Evolutionary conservation across 2,329 filamentous ascomycete genomes (phyloP).

Genomic region (Penicillium janthinellum): DNA sequence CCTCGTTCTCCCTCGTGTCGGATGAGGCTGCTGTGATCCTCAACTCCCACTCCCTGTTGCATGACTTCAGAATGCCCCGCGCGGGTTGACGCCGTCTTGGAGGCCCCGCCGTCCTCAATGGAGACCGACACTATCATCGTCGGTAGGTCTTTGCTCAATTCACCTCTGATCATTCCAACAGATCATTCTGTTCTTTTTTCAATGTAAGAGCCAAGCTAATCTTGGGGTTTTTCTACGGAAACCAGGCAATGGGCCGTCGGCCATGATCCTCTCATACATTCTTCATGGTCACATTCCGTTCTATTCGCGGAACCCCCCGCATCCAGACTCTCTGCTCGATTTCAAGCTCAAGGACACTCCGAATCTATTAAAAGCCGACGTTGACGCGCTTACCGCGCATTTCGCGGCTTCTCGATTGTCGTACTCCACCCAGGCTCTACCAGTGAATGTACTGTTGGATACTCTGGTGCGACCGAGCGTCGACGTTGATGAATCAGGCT

Average conservation of each 20-base stretch:
- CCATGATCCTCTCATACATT: slow-evolving; percentile 64
- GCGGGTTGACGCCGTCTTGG: slow-evolving; percentile 25
- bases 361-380: slow-evolving; percentile 52
- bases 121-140: slow-evolving; percentile 48
- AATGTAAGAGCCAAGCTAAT: not conserved
- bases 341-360: slow-evolving; percentile 53
- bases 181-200: not conserved
- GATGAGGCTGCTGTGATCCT: slow-evolving; percentile 2
- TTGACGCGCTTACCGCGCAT: slow-evolving; percentile 56
- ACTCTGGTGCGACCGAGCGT: slow-evolving; percentile 61
- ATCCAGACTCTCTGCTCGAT: slow-evolving; percentile 60
- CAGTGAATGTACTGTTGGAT: slow-evolving; percentile 62
- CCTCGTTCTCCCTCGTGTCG: slow-evolving; percentile 3
- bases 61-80: slow-evolving; percentile 38
- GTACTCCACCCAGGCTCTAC: slow-evolving; percentile 63
- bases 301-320: slow-evolving; percentile 53
- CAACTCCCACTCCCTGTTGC: slow-evolving; percentile 14
- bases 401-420: slow-evolving; percentile 59
- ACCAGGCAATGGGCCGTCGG: slow-evolving; percentile 62
- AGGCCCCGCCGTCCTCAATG: slow-evolving; percentile 35
- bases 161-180: not conserved
- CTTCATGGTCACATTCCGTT: slow-evolving; percentile 63
- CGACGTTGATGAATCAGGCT: slow-evolving; percentile 57
- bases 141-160: slow-evolving; percentile 36
- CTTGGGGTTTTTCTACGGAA: not conserved